Evolutionary conservation across 2,329 filamentous ascomycete species (phyloP), one percentile per base, ranked within the genome.

Genomic region (Ophiosphaerella narmari): DNA sequence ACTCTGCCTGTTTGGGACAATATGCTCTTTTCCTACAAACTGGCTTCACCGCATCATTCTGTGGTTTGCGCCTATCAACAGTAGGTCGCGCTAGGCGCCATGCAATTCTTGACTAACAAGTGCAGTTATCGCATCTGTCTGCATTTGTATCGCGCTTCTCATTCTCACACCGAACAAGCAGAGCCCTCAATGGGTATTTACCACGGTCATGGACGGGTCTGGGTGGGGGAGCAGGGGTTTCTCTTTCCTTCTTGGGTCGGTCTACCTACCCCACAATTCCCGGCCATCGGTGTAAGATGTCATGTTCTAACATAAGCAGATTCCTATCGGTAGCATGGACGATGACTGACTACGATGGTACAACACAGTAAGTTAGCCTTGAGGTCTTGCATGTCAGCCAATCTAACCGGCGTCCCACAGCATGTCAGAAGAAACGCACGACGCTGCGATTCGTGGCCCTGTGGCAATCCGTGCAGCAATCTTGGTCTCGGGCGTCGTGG

Each of bases 301-400:
- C 18, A 21, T 21, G 26, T 39, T 35, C 55, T 59, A 52, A 60
- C 18, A 26, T 31, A 26, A 9, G 21, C 55, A 77, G 76, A 23
- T 82, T 82, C 57, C 68, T 83, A 5, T 81, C 80, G 13, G 80
- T 83, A 12, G 79, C 80, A 18, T 83, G 80, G 80, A 85, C 83
- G n/a, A 86, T 87, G 84, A 87, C 84, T 5, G 84, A 86, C 63
- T 87, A 86, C 64, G 84, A 87, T 59, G 84, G 81, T 39, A 87
- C 85, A 9, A 86, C 84, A 5, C 85, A 87, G 79, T 82, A 71
- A 66, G 77, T 71, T 41, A 38, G 36, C 47, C 53, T 39, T 11
- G 32, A 37, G 23, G 49, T 18, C 46, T 50, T 59, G 50, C 55
- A 60, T 50, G 49, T 57, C 39, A 62, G 44, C 52, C 56, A 56